Percentiles rank a stretch among this genome's conserved stretches.
Conservation (phyloP, 2,329 filamentous ascomycete species). For the Diplodia seriata region DNA sequence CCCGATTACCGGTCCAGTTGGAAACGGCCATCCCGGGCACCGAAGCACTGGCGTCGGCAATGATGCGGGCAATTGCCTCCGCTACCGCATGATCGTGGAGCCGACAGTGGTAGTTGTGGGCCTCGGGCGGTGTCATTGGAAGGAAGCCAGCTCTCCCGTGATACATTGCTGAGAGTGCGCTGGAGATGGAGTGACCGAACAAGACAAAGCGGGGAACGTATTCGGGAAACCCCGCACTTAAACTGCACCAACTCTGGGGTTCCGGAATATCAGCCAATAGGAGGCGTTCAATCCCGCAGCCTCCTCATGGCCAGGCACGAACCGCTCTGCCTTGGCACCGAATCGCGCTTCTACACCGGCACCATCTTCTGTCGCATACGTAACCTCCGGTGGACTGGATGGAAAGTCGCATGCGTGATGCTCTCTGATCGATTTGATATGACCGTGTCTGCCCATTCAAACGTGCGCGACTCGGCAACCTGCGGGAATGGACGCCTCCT, state of each 20-base stretch:
- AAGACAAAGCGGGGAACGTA: background rate
- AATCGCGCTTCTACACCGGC: background rate
- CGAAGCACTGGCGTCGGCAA: background rate
- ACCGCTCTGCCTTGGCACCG: background rate
- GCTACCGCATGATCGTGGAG: constrained; percentile 4
- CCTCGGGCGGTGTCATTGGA: background rate
- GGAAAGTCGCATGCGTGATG: background rate
- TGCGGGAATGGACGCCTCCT: constrained; percentile 1
- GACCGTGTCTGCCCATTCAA: background rate
- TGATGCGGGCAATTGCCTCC: background rate
- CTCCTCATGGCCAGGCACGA: background rate
- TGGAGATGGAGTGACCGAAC: constrained; percentile 7
- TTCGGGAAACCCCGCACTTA: constrained; percentile 6
- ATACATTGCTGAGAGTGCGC: background rate
- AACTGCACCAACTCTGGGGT: constrained; percentile 1
- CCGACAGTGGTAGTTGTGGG: background rate
- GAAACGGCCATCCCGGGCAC: background rate
- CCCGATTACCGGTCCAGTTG: background rate
- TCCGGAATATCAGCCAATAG: constrained; percentile 7
- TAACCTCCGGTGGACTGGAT: constrained; percentile 11
- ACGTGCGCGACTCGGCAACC: background rate
- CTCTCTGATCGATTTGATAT: background rate
- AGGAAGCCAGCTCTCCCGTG: background rate
- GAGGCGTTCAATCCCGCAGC: constrained; percentile 5
- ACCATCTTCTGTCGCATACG: background rate